phyloP scores from a whole-genome alignment of 371 early-diverging fungal species.

The Circinella umbellata region DNA sequence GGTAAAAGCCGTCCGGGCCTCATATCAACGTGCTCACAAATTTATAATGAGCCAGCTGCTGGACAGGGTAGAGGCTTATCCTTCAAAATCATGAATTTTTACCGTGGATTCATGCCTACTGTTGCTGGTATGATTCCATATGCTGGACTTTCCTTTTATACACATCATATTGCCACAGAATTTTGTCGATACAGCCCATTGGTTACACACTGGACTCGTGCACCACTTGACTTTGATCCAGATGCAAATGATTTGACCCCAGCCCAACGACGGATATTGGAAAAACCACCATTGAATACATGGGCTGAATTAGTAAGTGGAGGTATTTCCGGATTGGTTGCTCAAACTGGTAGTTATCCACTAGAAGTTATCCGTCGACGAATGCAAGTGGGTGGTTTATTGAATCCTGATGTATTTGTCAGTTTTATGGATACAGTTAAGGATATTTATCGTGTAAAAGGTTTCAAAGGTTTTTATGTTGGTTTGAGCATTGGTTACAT shows the following conservation, averaged over 20 bases:
- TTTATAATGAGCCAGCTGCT: constrained; percentile 66
- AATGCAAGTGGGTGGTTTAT: constrained; percentile 87
- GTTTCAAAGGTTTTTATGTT: constrained; percentile 93
- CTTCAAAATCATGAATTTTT: constrained; percentile 75
- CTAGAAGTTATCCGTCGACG: constrained; percentile 85
- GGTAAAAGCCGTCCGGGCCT: constrained; percentile 41
- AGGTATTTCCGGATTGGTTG: constrained; percentile 83
- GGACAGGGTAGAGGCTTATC: constrained; percentile 2
- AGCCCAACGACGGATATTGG: constrained; percentile 27
- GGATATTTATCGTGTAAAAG: constrained; percentile 69
- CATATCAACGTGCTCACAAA: constrained; percentile 41
- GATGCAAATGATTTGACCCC: constrained; percentile 29
- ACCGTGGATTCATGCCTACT: constrained; percentile 90
- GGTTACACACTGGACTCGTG: constrained; percentile 32
- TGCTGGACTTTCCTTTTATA: constrained; percentile 90
- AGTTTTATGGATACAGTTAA: constrained; percentile 65
- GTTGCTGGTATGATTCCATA: constrained; percentile 95
- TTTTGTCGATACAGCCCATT: constrained; percentile 55
- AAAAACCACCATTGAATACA: constrained; percentile 55
- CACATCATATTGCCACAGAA: constrained; percentile 68
- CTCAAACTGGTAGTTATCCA: constrained; percentile 92
- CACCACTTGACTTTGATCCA: constrained; percentile 34
- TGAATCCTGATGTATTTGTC: constrained; percentile 57
- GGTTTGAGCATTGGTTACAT: constrained; percentile 96
- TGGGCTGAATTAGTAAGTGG: constrained; percentile 86